Conservation (phyloP, 352 stramenopile genomes). For the Globisporangium irregulare region DNA sequence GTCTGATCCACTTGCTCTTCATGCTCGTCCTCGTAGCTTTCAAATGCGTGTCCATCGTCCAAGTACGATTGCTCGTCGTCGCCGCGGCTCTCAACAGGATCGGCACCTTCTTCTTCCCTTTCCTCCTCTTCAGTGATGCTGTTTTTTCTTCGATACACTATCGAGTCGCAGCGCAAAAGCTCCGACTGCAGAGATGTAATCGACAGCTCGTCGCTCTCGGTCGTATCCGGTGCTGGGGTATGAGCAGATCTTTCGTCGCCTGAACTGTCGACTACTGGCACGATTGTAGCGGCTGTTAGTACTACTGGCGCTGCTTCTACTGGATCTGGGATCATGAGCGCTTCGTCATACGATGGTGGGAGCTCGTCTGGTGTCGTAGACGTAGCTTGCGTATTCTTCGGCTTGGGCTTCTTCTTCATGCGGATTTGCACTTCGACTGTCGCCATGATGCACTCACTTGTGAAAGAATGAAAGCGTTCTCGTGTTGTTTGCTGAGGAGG, state of each 20-base stretch:
- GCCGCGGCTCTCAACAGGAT: conserved; percentile 1
- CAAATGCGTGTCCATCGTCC: conserved; percentile 32
- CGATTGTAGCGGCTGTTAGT: too few species aligned
- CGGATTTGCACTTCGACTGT: conserved; percentile 31
- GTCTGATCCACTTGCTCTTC: not conserved
- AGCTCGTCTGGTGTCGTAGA: not conserved
- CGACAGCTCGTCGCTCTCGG: not conserved
- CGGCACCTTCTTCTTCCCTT: not conserved
- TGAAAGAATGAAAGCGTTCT: not conserved
- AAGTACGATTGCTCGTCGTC: conserved; percentile 27
- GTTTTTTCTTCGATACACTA: conserved; percentile 4
- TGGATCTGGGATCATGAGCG: conserved; percentile 28
- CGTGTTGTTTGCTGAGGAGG: not conserved
- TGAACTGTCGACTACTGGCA: not conserved
- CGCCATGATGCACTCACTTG: conserved; percentile 12
- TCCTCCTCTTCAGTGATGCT: conserved; percentile 10
- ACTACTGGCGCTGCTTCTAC: not conserved
- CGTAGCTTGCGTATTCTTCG: not conserved
- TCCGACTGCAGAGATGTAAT: not conserved
- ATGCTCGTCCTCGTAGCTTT: conserved; percentile 30
- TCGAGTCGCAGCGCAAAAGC: conserved; percentile 5
- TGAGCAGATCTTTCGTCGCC: too few species aligned
- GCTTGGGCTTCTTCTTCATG: conserved; percentile 21
- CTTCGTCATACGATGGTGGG: conserved; percentile 43
- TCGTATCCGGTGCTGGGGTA: too few species aligned